Evolutionary conservation across 2,329 filamentous ascomycete species (phyloP), one percentile per base, ranked within the genome.

Genomic region (Talaromyces funiculosus): DNA sequence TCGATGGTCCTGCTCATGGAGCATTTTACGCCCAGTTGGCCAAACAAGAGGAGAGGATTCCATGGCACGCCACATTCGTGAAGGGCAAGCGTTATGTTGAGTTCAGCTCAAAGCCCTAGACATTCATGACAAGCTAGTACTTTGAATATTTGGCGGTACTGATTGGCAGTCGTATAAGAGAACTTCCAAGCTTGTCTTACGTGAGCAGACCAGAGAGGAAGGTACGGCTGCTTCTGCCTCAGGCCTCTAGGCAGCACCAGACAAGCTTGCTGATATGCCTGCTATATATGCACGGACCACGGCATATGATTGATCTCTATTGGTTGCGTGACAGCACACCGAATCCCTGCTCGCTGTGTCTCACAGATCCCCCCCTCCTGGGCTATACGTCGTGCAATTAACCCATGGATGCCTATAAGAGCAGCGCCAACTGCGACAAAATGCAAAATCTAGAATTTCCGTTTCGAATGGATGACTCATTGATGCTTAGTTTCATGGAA

Each of bases 1-100:
- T 59, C 29, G 57, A 59, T 45, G 57, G 57, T 7, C 35, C 47
- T 59, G 57, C 47, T 16, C 57, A 59, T 35, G 57, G 47, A 26
- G 57, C 54, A 14, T 59, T 59, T n/a, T 59, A 54, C 16, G n/a
- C 57, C 2, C 35, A 45, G 37, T 24, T 59, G 38, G 57, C 38
- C 5, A 53, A 43, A 24, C 57, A 59, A 24, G 57, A 43, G 2
- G 40, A 18, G 8, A 24, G 37, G 31, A 35, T 54, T 22, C 57
- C 49, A 45, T 59, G 57, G 57, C 35, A 54, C 18, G 57, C 49
- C 10, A 54, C 49, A 9, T 54, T 59, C 16, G 49, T 59, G 26
- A 45, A 54, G 49, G 57, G 38, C 29, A 54, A 54, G 49, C 38
- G 57, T 22, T 59, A 54, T 47, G 49, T 59, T 29, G 9, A 47